Conservation (phyloP, 345 rosid species). For the Moringa oleifera region DNA sequence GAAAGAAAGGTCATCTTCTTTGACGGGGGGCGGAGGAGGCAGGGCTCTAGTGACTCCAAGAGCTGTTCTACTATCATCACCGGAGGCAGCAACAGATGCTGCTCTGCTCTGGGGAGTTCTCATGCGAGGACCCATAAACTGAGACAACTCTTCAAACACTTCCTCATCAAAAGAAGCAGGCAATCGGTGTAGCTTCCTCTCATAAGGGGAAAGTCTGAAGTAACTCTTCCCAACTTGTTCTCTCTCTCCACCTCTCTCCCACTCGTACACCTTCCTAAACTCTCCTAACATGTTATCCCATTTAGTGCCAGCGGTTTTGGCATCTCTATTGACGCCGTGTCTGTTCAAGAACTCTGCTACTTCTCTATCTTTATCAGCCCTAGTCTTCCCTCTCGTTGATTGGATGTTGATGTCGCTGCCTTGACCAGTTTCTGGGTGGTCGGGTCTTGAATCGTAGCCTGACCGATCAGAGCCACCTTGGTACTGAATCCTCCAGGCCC, state of each 20-base stretch:
- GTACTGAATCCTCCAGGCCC: conserved; percentile 90
- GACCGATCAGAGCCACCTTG: conserved; percentile 43
- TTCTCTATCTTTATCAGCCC: conserved; percentile 91
- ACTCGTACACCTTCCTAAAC: conserved; percentile 86
- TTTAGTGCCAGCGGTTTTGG: conserved; percentile 94
- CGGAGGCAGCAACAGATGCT: conserved; percentile 15
- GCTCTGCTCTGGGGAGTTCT: conserved; percentile 50
- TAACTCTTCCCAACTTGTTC: conserved; percentile 86
- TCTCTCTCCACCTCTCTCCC: conserved; percentile 81
- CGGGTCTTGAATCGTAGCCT: conserved; percentile 30
- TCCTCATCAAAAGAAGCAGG: conserved; percentile 98
- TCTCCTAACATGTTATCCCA: conserved; percentile 99
- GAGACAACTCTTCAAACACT: conserved; percentile 87
- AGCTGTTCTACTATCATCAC: conserved; percentile 22
- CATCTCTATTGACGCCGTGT: conserved; percentile 78
- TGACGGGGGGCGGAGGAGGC: conserved; percentile 57
- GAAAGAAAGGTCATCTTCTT: conserved; percentile 44
- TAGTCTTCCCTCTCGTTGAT: conserved; percentile 65
- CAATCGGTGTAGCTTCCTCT: conserved; percentile 69
- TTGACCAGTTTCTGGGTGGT: conserved; percentile 19
- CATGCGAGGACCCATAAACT: conserved; percentile 84
- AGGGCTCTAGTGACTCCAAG: conserved; percentile 29
- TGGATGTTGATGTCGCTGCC: conserved; percentile 23
- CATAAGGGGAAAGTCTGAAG: conserved; percentile 92
- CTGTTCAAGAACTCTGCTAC: conserved; percentile 84